Conservation (phyloP, 192 early-diverging fungal species). For the Lunasporangiospora selenospora region DNA sequence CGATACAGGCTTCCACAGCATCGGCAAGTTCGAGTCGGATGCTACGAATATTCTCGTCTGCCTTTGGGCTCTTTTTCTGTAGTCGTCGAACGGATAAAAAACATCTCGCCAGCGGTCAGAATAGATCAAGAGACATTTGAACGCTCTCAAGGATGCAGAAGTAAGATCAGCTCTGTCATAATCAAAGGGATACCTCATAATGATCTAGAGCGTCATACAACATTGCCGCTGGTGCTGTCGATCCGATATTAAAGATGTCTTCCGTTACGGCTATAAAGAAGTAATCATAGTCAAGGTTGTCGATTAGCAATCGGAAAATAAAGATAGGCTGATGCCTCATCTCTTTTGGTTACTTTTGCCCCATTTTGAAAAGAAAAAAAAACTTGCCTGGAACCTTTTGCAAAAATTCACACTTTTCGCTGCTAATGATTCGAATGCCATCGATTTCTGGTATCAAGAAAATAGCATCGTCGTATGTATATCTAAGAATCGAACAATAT, state of each 20-base stretch:
- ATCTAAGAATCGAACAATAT: conserved; percentile 41
- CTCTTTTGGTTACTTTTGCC: conserved; percentile 40
- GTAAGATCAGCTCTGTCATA: background rate
- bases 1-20: conserved; percentile 92
- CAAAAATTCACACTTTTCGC: conserved; percentile 84
- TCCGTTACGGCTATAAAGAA: conserved; percentile 65
- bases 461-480: conserved; percentile 78
- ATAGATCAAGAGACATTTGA: background rate
- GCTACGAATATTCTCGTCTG: conserved; percentile 94
- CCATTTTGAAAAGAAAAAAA: conserved; percentile 8
- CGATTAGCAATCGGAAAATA: background rate
- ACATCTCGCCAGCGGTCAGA: background rate
- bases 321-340: background rate
- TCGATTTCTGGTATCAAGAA: conserved; percentile 91
- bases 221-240: conserved; percentile 91
- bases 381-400: conserved; percentile 82
- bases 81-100: conserved; percentile 1
- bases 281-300: background rate
- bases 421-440: conserved; percentile 88
- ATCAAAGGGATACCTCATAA: conserved; percentile 58
- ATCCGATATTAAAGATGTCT: conserved; percentile 93
- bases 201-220: conserved; percentile 84
- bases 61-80: conserved; percentile 79
- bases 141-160: conserved; percentile 45
- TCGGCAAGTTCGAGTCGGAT: conserved; percentile 81